These are phyloP conservation scores for Medicago ruthenica DNA, from an alignment of 306 rosid species.

Conservation along the genomic window DNA sequence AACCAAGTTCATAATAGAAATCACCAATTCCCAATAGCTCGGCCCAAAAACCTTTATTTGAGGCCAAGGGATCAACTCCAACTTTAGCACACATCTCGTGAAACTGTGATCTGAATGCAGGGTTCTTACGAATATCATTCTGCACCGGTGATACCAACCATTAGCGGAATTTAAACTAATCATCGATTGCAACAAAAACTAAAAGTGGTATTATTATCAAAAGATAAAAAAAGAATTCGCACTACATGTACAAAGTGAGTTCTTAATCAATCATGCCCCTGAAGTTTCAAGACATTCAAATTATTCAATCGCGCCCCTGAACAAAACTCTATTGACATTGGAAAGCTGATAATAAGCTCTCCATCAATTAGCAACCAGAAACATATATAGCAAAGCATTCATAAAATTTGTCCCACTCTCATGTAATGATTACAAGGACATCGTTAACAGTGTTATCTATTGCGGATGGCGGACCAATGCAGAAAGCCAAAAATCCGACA, in stretches of 20 bases:
- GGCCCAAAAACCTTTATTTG: slow-evolving; percentile 97
- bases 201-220: slow-evolving; percentile 8
- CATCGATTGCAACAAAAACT: not conserved
- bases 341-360: slow-evolving; percentile 4
- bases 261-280: slow-evolving; percentile 13
- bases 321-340: slow-evolving; percentile 15
- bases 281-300: slow-evolving; percentile 13
- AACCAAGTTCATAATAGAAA: slow-evolving; percentile 95
- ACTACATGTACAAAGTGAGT: slow-evolving; percentile 13
- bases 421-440: not conserved
- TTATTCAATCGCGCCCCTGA: not conserved
- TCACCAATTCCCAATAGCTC: slow-evolving; percentile 97
- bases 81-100: slow-evolving; percentile 98
- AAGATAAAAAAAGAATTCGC: slow-evolving; percentile 6
- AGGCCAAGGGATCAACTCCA: slow-evolving; percentile 97
- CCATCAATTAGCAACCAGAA: slow-evolving; percentile 14
- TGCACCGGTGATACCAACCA: slow-evolving; percentile 45
- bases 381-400: slow-evolving; percentile 4
- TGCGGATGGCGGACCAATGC: not conserved
- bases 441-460: not conserved
- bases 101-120: slow-evolving; percentile 95
- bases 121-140: slow-evolving; percentile 97
- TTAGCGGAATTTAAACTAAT: slow-evolving; percentile 29
- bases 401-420: slow-evolving; percentile 2
- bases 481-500: not conserved